Base-by-base conservation (phyloP, 805 yeast genomes). In the Myxozyma melibiosi region DNA sequence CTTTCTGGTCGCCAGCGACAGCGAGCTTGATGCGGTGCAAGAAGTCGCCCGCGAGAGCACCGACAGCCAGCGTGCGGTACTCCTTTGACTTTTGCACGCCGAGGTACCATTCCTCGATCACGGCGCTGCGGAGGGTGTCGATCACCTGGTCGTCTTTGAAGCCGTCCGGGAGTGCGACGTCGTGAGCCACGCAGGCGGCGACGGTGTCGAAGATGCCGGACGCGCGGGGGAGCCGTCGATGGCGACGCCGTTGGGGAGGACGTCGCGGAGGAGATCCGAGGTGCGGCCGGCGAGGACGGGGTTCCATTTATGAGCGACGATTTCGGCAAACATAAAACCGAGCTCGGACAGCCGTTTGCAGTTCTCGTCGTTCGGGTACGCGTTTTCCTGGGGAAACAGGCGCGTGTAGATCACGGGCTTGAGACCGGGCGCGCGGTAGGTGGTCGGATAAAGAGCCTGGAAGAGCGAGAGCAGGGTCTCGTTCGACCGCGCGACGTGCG, bases 341-440 rank as follows among this genome's bases (percentile, higher is more conserved):
- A 62, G 55, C 42, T 60, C 63, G 7, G 58, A 53, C 34, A 62
- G 51, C 2, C 65, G 53, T 20, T 49, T 50, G 51, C 65, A 62
- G 51, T 61, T 56, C 37, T 56, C 62, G 22, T 62, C 65, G 39
- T 62, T 62, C 22, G 65, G 65, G 35, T 58, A 61, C 45, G 64
- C 35, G 58, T 62, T 61, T 49, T 62, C 65, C 39, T 62, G 62
- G 11, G 65, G 58, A 42, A 54, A 56, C 18, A 62, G 48, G 1
- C 65, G 56, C 28, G 62, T 60, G 44, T 46, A 56, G 24, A 62
- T 34, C n/a, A 48, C 31, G 13, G 65, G 65, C 28, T 27, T 31
- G 24, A 58, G 49, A 1, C 54, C 59, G 2, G 46, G 41, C 13
- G 40, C 37, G 41, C 64, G 64, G 42, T n/a, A 39, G 14, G 47